Base-by-base conservation (phyloP, 352 stramenopile species). In the Pythium aphanidermatum region DNA sequence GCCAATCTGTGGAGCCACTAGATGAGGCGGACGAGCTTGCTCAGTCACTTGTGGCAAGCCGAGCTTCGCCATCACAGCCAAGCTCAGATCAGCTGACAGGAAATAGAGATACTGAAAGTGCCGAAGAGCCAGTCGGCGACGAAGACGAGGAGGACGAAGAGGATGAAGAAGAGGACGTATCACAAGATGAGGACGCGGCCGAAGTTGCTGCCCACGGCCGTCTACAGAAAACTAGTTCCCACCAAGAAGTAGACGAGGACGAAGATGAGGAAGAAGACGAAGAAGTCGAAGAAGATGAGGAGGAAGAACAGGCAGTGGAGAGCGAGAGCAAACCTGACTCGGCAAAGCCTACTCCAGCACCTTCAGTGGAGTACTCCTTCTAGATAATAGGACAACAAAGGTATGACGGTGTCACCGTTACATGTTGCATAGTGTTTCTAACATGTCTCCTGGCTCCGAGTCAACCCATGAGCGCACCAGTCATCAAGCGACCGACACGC, bases 251-350 rank as follows among this genome's bases (percentile, higher is more conserved):
- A 10, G 51, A 48, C 0, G 60, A 58, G 20, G 50, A 60, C 2
- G 52, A 49, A 7, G 42, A 51, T 13, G 45, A 62, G 4, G 55
- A 63, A 7, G 57, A 67, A 13, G 47, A 56, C 6, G 66, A 73
- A 13, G 66, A 70, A 0, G 52, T 64, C 0, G 64, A 58, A 8
- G 65, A 68, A n/a, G 62, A 75, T 5, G 63, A 74, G 0, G 60
- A 77, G 0, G 70, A 72, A 5, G 63, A 68, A 8, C 36, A 53
- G n/a, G 51, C 71, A 19, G 21, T 66, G 36, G 58, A 67, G 5
- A 48, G 74, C 26, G 51, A 73, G 27, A 6, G n/a, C 16, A 36
- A 21, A n/a, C 38, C 6, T 5, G 14, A 30, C 14, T 16, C 30
- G 17, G 1, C 6, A 17, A 4, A 5, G 25, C 14, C 19, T n/a